Evolutionary conservation across 768 basidiomycete species (phyloP), one percentile per base, ranked within the genome.

Genomic region (Strobilomyces confusus): DNA sequence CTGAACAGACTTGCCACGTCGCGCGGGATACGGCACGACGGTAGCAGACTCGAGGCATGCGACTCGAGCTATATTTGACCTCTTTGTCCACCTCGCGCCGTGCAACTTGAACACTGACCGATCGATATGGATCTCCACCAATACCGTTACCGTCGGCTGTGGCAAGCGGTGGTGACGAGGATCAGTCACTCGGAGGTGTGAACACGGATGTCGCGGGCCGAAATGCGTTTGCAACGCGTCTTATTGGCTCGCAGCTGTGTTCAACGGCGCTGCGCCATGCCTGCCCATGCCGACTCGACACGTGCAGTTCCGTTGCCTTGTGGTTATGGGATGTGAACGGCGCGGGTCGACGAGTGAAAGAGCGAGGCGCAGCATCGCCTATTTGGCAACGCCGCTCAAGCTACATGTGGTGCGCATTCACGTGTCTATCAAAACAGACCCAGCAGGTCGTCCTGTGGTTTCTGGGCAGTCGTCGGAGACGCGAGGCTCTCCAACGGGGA

Each of bases 401-500:
- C 23, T 34, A 30, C 25, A 54, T 48, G 48, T 48, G 45, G 36
- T 37, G 52, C 22, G 6, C 14, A 34, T 49, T 30, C 45, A 32
- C 52, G 25, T 43, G 42, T 40, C 30, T 58, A 55, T 70, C 70
- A 81, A 56, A 83, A 83, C 63, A 83, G 65, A 15, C 81, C 82
- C 54, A 83, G 65, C 56, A 81, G 60, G 63, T 83, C 82, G 34
- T 82, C 81, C 63, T 78, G 71, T 9, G 72, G 66, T 48, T 70
- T 63, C 58, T 72, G 71, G 14, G 55, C 52, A 13, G 68, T 52
- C 17, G 57, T 55, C 14, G 63, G 50, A 4, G 66, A 59, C 2
- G 45, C 22, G 3, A 63, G 12, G 29, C 58, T 60, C 6, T 66
- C 72, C 44, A 73, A 41, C 45, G 60, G 55, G 9, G 64, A 45